Evolutionary conservation across 1,139 yeast genomes (phyloP).

Genomic region (Saccharomycopsis hybrid): DNA sequence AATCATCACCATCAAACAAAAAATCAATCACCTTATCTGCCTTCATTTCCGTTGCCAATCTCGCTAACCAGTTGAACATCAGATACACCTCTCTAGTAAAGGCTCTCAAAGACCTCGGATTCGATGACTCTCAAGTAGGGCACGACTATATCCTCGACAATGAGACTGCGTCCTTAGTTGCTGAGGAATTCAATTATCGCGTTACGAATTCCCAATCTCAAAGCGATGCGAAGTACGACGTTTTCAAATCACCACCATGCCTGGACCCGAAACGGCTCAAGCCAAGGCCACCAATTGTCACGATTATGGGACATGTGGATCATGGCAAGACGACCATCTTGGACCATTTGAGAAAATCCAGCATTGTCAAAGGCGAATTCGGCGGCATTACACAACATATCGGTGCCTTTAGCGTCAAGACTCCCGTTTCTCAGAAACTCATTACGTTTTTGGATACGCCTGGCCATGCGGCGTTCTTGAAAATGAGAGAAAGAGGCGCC

Average conservation of each 20-base stretch:
- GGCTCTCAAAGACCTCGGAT: conserved; percentile 65
- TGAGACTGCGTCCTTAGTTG: conserved; percentile 79
- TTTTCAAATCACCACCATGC: conserved; percentile 33
- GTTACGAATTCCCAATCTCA: conserved; percentile 42
- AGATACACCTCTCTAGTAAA: conserved; percentile 54
- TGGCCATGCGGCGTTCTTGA: conserved; percentile 94
- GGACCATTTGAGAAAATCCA: conserved; percentile 77
- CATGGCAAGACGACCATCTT: conserved; percentile 96
- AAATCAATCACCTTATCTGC: conserved; percentile 51
- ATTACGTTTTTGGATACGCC: conserved; percentile 96
- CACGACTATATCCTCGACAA: conserved; percentile 77
- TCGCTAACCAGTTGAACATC: conserved; percentile 64
- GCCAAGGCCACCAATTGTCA: conserved; percentile 86
- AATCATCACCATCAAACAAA: no score
- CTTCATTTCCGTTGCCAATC: conserved; percentile 65
- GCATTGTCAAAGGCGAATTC: conserved; percentile 76
- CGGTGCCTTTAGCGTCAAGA: conserved; percentile 86
- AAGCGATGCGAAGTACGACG: conserved; percentile 43
- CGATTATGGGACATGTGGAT: conserved; percentile 98
- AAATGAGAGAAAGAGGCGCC: conserved; percentile 97
- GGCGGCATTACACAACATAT: conserved; percentile 99
- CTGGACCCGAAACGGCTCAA: conserved; percentile 40
- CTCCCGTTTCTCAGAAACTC: conserved; percentile 65
- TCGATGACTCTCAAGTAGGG: conserved; percentile 49
- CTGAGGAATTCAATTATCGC: conserved; percentile 82